Evolutionary conservation across 345 rosid genomes (phyloP), one percentile per base, ranked within the genome.

Genomic region (Gynandropsis gynandra): DNA sequence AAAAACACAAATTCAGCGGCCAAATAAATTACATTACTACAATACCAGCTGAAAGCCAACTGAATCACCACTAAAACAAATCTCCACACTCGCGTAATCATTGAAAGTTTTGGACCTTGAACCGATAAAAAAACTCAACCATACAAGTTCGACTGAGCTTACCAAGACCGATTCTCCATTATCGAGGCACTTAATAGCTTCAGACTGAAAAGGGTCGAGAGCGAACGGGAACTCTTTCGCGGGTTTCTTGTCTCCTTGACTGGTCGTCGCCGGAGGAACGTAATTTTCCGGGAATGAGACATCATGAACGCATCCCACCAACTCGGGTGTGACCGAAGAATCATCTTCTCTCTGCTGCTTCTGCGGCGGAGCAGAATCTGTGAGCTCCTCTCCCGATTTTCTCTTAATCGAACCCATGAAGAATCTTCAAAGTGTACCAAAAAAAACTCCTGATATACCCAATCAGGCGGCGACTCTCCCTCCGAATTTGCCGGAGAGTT

Each of bases 151-250:
- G 29, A 24, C 5, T 19, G 1, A 14, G 42, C 58, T 35, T 71
- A 87, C 98, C 96, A 92, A 80, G 37, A 92, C 98, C 0, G 97
- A 92, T 60, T 92, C 83, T 50, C 90, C 88, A 39, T 70, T 76
- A 66, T 78, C 74, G 41, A 92, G 97, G 74, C 97, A 92, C 56
- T 74, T 78, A 62, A 92, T 92, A 41, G 98, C 93, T 80, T 87
- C 95, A 8, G 86, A 75, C 74, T 92, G 98, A 70, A 92, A 92
- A 7, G 95, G 88, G 62, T 92, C 95, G 42, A 92, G 98, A 48
- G 86, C 55, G 55, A 92, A 92, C 4, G 97, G 88, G 69, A 80
- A 92, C 45, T 85, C 95, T 67, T 85, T 92, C 14, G 93, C 97
- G 1, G 97, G 95, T 41, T 71, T 74, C 15, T 17, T 42, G 39